These are phyloP conservation scores for Lepidium campestre DNA, from an alignment of 441 rosid species.

Conservation along the genomic window DNA sequence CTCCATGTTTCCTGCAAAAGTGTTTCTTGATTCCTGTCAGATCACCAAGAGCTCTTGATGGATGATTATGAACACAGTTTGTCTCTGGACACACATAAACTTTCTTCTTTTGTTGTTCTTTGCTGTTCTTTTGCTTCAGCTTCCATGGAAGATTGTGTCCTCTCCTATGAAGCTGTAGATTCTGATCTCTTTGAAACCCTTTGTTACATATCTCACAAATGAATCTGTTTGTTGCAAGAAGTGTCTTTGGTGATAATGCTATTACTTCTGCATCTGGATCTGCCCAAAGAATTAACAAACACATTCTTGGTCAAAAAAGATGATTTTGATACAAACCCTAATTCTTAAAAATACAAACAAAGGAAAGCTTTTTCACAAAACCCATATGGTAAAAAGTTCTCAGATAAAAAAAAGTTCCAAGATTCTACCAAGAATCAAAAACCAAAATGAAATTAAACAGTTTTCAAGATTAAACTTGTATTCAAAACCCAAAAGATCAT, in stretches of 20 bases:
- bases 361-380: not conserved
- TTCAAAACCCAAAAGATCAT: not conserved
- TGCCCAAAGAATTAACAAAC: conserved; percentile 11
- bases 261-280: conserved; percentile 90
- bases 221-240: conserved; percentile 77
- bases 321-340: not conserved
- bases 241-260: conserved; percentile 71
- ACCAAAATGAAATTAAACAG: not conserved
- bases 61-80: conserved; percentile 62
- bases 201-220: conserved; percentile 89
- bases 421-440: not conserved
- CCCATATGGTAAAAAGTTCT: not conserved
- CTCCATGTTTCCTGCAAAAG: conserved; percentile 68
- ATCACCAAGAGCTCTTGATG: conserved; percentile 71
- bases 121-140: conserved; percentile 61
- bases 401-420: not conserved
- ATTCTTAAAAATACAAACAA: too few species aligned
- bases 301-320: not conserved
- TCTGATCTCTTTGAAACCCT: conserved; percentile 88
- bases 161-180: conserved; percentile 85
- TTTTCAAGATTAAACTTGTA: too few species aligned
- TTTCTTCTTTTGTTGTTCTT: conserved; percentile 51
- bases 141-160: conserved; percentile 96
- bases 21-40: conserved; percentile 78
- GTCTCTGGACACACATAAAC: conserved; percentile 70